A percentile compares a stretch with the other conserved stretches of the same genome.
phyloP scores from a whole-genome alignment of 2,329 filamentous ascomycete genomes.

The Scedosporium aurantiacum region DNA sequence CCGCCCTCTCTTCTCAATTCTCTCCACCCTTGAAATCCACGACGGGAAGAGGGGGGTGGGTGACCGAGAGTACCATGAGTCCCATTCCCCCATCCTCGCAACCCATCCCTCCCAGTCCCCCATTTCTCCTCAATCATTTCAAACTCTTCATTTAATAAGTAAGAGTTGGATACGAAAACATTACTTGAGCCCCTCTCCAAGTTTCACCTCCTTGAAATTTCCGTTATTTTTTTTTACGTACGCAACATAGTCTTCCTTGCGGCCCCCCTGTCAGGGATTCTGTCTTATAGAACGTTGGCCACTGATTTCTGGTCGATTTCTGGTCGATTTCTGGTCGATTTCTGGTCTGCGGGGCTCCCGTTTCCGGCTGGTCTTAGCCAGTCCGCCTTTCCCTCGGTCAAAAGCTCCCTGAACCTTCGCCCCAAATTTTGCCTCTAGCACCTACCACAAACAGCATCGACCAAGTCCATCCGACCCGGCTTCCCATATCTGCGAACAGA shows the following conservation, averaged over 20 bases:
- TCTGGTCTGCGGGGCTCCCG: no score
- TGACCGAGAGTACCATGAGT: not conserved
- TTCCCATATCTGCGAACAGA: not conserved
- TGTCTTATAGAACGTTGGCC: no score
- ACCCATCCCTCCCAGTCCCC: not conserved
- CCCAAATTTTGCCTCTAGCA: not conserved
- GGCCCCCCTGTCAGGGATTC: no score
- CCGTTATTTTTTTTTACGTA: no score
- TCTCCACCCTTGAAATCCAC: no score
- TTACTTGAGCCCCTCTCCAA: no score
- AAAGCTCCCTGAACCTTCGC: not conserved
- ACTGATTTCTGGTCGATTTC: no score
- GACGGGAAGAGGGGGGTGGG: not conserved
- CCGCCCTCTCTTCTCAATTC: no score
- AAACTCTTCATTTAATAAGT: not conserved
- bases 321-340: no score
- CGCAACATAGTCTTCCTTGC: no score
- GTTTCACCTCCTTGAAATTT: no score
- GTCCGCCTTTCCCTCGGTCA: not conserved
- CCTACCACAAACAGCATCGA: not conserved
- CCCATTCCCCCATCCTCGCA: not conserved
- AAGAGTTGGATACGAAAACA: no score
- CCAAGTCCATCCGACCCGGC: not conserved
- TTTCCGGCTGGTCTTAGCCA: not conserved
- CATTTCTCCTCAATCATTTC: not conserved